Conservation (phyloP, 345 rosid genomes). For the Syzygium aromaticum region DNA sequence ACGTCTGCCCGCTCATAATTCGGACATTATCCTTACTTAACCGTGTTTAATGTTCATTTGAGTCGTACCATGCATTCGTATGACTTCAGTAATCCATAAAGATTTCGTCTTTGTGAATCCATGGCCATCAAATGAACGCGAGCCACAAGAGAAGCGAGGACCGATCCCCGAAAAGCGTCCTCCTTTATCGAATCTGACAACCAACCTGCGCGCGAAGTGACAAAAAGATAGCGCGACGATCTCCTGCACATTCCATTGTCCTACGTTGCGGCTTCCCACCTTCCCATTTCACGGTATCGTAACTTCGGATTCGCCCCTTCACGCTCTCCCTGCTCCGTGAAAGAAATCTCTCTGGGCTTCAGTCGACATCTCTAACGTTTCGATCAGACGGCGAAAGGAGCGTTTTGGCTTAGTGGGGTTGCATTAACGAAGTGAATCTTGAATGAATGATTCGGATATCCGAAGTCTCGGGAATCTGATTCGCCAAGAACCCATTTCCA, state of each 20-base stretch:
- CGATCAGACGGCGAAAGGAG: background rate
- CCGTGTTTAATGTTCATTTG: background rate
- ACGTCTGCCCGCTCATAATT: background rate
- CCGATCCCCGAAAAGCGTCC: background rate
- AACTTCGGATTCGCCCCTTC: too few species aligned
- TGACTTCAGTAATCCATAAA: background rate
- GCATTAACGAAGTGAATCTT: background rate
- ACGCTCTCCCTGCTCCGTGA: background rate
- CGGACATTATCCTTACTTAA: background rate
- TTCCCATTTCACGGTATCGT: background rate
- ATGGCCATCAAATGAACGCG: background rate
- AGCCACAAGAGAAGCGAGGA: background rate
- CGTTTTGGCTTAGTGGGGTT: background rate
- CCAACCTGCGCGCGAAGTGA: background rate
- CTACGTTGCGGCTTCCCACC: background rate
- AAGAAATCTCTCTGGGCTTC: background rate
- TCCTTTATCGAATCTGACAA: background rate
- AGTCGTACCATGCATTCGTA: background rate
- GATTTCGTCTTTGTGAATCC: background rate
- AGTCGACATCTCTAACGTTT: background rate
- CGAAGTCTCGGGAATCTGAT: background rate
- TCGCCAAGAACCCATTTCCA: background rate
- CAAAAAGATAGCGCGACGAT: background rate
- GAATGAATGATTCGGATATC: background rate
- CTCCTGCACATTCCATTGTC: background rate